A percentile compares a stretch with the other conserved stretches of the same genome.
Conservation (phyloP, 352 stramenopile genomes). For the Pelagophyceae sp. region DNA sequence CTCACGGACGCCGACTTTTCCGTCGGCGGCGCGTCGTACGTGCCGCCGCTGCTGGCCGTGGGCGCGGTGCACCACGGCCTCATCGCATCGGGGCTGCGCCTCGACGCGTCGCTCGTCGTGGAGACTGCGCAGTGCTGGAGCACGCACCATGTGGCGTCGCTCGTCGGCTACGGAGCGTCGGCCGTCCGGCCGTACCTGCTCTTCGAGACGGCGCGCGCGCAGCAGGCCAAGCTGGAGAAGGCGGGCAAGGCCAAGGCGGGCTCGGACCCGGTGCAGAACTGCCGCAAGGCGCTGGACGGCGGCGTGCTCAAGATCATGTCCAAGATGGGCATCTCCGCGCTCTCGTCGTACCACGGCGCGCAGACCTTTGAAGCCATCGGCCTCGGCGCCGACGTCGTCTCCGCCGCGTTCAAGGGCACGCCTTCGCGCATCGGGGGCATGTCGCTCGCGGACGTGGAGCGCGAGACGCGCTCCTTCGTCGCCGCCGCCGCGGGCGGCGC, state of each 20-base stretch:
- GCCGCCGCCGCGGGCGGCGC: slow-evolving; percentile 42
- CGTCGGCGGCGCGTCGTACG: slow-evolving; percentile 53
- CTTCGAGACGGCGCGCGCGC: slow-evolving; percentile 60
- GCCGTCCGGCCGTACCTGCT: slow-evolving; percentile 69
- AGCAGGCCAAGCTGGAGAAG: slow-evolving; percentile 40
- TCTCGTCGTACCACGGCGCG: slow-evolving; percentile 86
- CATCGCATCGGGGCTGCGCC: slow-evolving; percentile 62
- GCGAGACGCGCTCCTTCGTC: slow-evolving; percentile 41
- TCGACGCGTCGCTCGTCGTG: slow-evolving; percentile 60
- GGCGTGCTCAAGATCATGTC: slow-evolving; percentile 78
- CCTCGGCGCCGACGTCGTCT: slow-evolving; percentile 79
- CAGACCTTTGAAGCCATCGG: slow-evolving; percentile 92
- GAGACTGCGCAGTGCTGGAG: slow-evolving; percentile 67
- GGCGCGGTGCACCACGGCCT: slow-evolving; percentile 67
- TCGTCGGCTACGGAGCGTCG: slow-evolving; percentile 68
- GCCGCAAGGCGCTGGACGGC: slow-evolving; percentile 55
- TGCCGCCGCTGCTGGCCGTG: slow-evolving; percentile 61
- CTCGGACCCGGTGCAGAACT: slow-evolving; percentile 65
- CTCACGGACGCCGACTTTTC: slow-evolving; percentile 53
- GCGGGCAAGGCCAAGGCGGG: slow-evolving; percentile 10
- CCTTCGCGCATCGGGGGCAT: slow-evolving; percentile 75
- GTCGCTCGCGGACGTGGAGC: slow-evolving; percentile 55
- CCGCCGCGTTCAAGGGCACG: slow-evolving; percentile 68
- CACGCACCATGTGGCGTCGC: slow-evolving; percentile 66
- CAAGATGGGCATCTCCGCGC: slow-evolving; percentile 91